Evolutionary conservation across 345 rosid genomes (phyloP).

Genomic region (Zanthoxylum bungeanum): DNA sequence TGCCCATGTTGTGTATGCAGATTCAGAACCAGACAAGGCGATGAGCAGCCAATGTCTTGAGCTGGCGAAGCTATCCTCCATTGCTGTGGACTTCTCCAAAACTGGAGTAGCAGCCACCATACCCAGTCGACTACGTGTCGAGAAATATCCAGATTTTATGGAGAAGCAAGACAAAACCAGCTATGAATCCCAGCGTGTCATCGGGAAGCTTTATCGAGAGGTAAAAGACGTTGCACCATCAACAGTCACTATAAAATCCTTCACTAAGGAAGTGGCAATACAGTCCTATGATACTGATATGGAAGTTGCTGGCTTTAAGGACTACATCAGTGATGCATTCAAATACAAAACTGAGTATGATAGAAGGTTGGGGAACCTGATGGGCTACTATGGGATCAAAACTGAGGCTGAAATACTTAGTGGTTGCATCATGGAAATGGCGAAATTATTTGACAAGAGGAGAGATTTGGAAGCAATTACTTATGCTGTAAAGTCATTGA

Average conservation of each 20-base stretch:
- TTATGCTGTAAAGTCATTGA: slow-evolving; percentile 31
- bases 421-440: slow-evolving; percentile 37
- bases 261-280: slow-evolving; percentile 33
- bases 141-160: slow-evolving; percentile 45
- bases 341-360: slow-evolving; percentile 35
- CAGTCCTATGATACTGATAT: slow-evolving; percentile 39
- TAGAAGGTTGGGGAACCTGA: slow-evolving; percentile 32
- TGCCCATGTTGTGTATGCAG: slow-evolving; percentile 39
- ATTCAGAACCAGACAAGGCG: slow-evolving; percentile 25
- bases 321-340: slow-evolving; percentile 31
- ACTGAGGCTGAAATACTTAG: slow-evolving; percentile 48
- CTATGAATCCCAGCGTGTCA: slow-evolving; percentile 32
- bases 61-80: slow-evolving; percentile 36
- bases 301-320: slow-evolving; percentile 40
- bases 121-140: slow-evolving; percentile 23
- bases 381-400: slow-evolving; percentile 46
- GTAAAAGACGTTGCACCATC: slow-evolving; percentile 33
- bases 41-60: slow-evolving; percentile 28
- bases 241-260: slow-evolving; percentile 20
- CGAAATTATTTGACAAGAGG: slow-evolving; percentile 32
- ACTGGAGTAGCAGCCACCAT: slow-evolving; percentile 44
- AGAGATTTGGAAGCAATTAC: slow-evolving; percentile 39
- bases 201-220: slow-evolving; percentile 45
- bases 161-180: slow-evolving; percentile 35
- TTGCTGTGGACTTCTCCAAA: slow-evolving; percentile 45